Evolutionary conservation across 1,284 basidiomycete species (phyloP).

Genomic region (Phellinidium pouzarii): DNA sequence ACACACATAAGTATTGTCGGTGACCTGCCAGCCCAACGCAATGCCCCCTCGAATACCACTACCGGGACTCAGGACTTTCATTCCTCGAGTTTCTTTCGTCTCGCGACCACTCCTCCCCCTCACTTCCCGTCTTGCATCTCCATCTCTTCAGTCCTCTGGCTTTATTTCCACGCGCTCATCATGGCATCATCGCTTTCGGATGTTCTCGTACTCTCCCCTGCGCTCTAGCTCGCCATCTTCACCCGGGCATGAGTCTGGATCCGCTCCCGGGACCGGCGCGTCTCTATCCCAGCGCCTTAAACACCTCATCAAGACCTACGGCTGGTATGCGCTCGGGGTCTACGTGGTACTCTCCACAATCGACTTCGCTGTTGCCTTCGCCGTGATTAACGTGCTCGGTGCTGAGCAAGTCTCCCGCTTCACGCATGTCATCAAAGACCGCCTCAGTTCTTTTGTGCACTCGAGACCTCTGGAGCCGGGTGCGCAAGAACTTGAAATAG

Average conservation of each 20-base stretch:
- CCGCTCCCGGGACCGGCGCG: constrained; percentile 37
- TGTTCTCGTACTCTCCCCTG: constrained; percentile 12
- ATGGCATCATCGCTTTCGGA: constrained; percentile 8
- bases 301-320: constrained; percentile 84
- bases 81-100: constrained; percentile 27
- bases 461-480: constrained; percentile 58
- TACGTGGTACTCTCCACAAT: constrained; percentile 67
- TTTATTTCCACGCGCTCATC: constrained; percentile 18
- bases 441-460: constrained; percentile 37
- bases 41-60: constrained; percentile 9
- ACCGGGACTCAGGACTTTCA: constrained; percentile 25
- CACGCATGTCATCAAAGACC: constrained; percentile 52
- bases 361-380: constrained; percentile 82
- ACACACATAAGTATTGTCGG: background rate
- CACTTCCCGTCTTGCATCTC: constrained; percentile 25
- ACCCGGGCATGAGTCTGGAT: constrained; percentile 21
- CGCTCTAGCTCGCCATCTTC: constrained; percentile 10
- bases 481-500: constrained; percentile 47
- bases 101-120: constrained; percentile 35
- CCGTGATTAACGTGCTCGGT: constrained; percentile 80
- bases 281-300: constrained; percentile 72
- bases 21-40: background rate
- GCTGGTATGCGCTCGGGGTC: constrained; percentile 87
- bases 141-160: background rate
- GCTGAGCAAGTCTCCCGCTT: constrained; percentile 81